These are phyloP conservation scores for Trichophyton verrucosum DNA, from an alignment of 2,329 filamentous ascomycete species.

Conservation along the genomic window DNA sequence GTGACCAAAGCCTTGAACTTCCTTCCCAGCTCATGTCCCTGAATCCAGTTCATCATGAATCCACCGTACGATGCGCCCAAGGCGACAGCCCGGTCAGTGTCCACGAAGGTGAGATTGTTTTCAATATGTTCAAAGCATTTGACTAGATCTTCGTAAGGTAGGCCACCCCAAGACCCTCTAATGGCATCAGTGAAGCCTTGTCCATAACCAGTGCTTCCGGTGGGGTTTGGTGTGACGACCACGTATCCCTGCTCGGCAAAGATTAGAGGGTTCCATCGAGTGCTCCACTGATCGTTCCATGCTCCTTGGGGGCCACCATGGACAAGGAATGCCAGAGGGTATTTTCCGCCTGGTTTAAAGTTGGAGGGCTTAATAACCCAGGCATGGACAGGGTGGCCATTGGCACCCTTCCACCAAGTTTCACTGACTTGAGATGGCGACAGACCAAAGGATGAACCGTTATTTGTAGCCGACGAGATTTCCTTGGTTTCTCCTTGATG, in stretches of 20 bases:
- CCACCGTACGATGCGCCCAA: slow-evolving; percentile 46
- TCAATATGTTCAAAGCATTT: slow-evolving; percentile 43
- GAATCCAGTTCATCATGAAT: slow-evolving; percentile 50
- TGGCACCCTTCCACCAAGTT: slow-evolving; percentile 36
- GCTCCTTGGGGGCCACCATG: slow-evolving; percentile 42
- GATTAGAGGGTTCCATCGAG: slow-evolving; percentile 42
- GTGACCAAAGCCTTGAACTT: slow-evolving; percentile 48
- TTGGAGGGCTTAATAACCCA: slow-evolving; percentile 38
- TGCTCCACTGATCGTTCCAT: slow-evolving; percentile 45
- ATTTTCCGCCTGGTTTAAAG: slow-evolving; percentile 36
- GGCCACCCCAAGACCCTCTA: slow-evolving; percentile 41
- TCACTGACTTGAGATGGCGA: slow-evolving; percentile 32
- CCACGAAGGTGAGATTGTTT: slow-evolving; percentile 40
- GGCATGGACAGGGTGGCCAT: slow-evolving; percentile 33
- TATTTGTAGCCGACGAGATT: slow-evolving; percentile 28
- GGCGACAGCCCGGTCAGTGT: slow-evolving; percentile 41
- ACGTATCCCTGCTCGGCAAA: slow-evolving; percentile 52
- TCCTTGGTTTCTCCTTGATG: slow-evolving; percentile 20
- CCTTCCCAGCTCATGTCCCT: slow-evolving; percentile 42
- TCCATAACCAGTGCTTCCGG: slow-evolving; percentile 47
- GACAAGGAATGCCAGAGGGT: slow-evolving; percentile 43
- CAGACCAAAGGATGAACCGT: slow-evolving; percentile 31
- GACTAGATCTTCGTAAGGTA: slow-evolving; percentile 45
- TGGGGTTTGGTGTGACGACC: slow-evolving; percentile 47
- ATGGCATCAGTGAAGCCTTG: slow-evolving; percentile 42